Base-by-base conservation (phyloP, 1,284 basidiomycete species). In the Tilletia horrida region DNA sequence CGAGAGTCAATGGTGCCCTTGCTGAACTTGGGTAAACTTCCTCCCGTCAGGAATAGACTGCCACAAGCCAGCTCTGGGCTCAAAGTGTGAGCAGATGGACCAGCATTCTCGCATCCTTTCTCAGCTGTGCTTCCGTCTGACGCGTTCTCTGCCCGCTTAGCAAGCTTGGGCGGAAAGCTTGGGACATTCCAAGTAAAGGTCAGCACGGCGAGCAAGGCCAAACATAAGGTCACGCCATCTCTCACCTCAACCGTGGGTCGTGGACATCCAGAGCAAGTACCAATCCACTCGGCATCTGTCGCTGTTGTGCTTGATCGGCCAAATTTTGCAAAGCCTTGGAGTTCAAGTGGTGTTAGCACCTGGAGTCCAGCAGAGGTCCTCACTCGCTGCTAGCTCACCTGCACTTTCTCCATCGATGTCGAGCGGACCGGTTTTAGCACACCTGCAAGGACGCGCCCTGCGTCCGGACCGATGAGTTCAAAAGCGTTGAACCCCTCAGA, bases 1-100 rank as follows among this genome's bases (percentile, higher is more conserved):
- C 78, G 69, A 18, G 68, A 69, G 64, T 81, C 76, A 21, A 81
- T 74, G n/a, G 73, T 72, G 25, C 77, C 77, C 59, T 79, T 77
- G 65, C 73, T 73, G 67, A 72, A 74, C 27, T 66, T 65, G 8
- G 77, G 79, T 0, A 65, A 45, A 0, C 44, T 11, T 16, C 68
- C 66, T 0, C 76, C 76, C 1, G 62, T 7, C 45, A 66, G 63
- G 29, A 76, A 68, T 1, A 78, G 65, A 1, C 55, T 18, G n/a
- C 55, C 55, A 16, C 3, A 18, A 31, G 29, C 31, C 13, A 59
- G 50, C 13, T 31, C 55, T 11, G 45, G 45, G 16, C 21, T 23
- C 16, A 48, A 23, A 6, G 3, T 16, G 16, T 48, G 16, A n/a
- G 45, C 7, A n/a, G 45, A 18, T 23, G 45, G 7, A n/a, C n/a